Conservation (phyloP, 371 early-diverging fungal species). For the Phascolomyces articulosus region DNA sequence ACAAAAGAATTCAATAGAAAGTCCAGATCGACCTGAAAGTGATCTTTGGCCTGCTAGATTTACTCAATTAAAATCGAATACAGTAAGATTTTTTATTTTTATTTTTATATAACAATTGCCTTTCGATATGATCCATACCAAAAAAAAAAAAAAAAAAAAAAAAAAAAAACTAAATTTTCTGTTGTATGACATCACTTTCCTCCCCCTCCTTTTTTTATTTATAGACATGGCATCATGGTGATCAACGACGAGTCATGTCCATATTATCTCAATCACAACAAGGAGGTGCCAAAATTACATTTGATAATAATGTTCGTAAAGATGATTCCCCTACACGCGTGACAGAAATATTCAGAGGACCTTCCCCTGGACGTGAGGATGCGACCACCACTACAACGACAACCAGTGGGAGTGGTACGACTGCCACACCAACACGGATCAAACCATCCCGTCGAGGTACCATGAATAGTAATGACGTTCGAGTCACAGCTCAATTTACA, state of each 20-base stretch:
- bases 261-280: slow-evolving; percentile 48
- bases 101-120: too few species aligned
- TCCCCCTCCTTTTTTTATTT: not conserved
- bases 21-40: slow-evolving; percentile 29
- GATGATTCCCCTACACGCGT: slow-evolving; percentile 29
- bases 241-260: slow-evolving; percentile 32
- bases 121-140: not conserved
- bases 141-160: not conserved
- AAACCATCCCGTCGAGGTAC: slow-evolving; percentile 36
- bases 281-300: slow-evolving; percentile 33
- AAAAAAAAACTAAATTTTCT: not conserved
- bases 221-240: slow-evolving; percentile 52
- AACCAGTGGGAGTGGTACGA: too few species aligned
- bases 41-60: slow-evolving; percentile 14
- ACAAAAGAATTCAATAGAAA: slow-evolving; percentile 34
- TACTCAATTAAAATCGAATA: slow-evolving; percentile 23
- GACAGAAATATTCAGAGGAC: slow-evolving; percentile 33
- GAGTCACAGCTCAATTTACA: slow-evolving; percentile 25
- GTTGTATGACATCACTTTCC: too few species aligned
- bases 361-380: slow-evolving; percentile 32
- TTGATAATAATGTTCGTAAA: slow-evolving; percentile 33
- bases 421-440: slow-evolving; percentile 12
- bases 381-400: too few species aligned
- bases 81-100: slow-evolving; percentile 21
- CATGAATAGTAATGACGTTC: slow-evolving; percentile 36